Evolutionary conservation across 441 rosid genomes (phyloP), one percentile per base, ranked within the genome.

Genomic region (Adansonia gregorii): DNA sequence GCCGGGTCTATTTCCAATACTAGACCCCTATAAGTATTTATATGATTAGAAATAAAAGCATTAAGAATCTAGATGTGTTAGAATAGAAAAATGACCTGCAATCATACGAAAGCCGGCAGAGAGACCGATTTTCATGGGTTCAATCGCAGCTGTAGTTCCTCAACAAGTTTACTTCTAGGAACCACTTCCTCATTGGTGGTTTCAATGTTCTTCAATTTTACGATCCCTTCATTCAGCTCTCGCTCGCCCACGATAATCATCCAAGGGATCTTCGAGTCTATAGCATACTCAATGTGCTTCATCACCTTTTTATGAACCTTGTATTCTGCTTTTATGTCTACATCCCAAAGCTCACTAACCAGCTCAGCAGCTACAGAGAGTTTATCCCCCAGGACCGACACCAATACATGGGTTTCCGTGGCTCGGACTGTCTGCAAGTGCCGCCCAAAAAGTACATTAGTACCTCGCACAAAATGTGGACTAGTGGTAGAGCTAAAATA

Each of bases 351-450:
- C 89, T 86, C 86, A 2, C 85, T 87, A 11, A 78, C 97, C 82
- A 93, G 84, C 79, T 89, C 91, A 0, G 97, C 92, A 10, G 93
- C 89, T 79, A 78, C 73, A 1, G 86, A 74, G 14, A 92, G 82
- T 56, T 89, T 86, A 39, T 90, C 89, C 39, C 92, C 97, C 11
- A 82, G 78, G 66, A 86, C 80, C 75, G 86, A 85, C 79, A 95
- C 87, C 79, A 91, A 86, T 11, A 92, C 93, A 64, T 92, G 93
- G 2, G 95, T 92, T 87, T 90, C 97, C 1, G 93, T 88, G 22
- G 97, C 86, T 74, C 94, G 82, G 12, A 83, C 80, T 46, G 78
- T 81, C 97, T 94, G 91, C 67, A 68, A 82, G 76, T 20, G 43
- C 14, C 56, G 20, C 15, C 48, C n/a, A 10, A 48, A 59, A 27